phyloP scores from a whole-genome alignment of 2,329 filamentous ascomycete genomes.

The Bretziella fagacearum region DNA sequence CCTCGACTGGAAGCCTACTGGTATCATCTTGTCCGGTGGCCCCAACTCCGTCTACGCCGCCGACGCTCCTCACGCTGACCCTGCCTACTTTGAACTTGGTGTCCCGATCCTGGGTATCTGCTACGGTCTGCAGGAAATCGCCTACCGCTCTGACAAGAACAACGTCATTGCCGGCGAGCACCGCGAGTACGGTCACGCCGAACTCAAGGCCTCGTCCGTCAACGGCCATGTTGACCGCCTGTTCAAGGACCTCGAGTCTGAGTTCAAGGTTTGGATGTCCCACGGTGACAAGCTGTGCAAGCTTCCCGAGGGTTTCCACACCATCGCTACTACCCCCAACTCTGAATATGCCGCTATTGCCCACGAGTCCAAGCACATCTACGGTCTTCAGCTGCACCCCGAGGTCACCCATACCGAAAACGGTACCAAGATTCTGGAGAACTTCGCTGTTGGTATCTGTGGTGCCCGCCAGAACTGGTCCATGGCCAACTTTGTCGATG shows the following conservation, averaged over 20 bases:
- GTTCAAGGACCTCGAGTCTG: conserved; percentile 56
- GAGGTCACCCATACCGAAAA: conserved; percentile 57
- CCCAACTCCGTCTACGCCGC: conserved; percentile 66
- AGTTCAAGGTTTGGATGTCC: conserved; percentile 52
- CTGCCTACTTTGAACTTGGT: conserved; percentile 58
- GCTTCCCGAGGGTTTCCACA: conserved; percentile 56
- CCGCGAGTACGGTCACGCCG: conserved; percentile 52
- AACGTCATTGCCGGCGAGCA: conserved; percentile 32
- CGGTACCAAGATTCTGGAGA: conserved; percentile 55
- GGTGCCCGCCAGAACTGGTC: conserved; percentile 61
- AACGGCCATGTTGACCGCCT: conserved; percentile 54
- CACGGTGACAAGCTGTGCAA: conserved; percentile 72
- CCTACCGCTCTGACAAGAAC: conserved; percentile 43
- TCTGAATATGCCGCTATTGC: conserved; percentile 67
- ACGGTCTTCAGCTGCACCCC: conserved; percentile 78
- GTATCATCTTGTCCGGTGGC: conserved; percentile 45
- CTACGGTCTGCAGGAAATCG: conserved; percentile 47
- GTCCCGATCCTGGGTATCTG: conserved; percentile 40
- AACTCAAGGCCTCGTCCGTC: conserved; percentile 43
- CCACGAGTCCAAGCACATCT: conserved; percentile 52
- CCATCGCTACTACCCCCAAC: conserved; percentile 59
- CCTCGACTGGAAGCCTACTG: conserved; percentile 62
- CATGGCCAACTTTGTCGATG: conserved; percentile 67
- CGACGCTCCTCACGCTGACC: conserved; percentile 59
- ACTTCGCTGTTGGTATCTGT: conserved; percentile 77